Percentiles rank a stretch among this genome's conserved stretches.
Evolutionary conservation across 73 alveolate species (phyloP).

Genomic region (Paramecium tetraurelia): DNA sequence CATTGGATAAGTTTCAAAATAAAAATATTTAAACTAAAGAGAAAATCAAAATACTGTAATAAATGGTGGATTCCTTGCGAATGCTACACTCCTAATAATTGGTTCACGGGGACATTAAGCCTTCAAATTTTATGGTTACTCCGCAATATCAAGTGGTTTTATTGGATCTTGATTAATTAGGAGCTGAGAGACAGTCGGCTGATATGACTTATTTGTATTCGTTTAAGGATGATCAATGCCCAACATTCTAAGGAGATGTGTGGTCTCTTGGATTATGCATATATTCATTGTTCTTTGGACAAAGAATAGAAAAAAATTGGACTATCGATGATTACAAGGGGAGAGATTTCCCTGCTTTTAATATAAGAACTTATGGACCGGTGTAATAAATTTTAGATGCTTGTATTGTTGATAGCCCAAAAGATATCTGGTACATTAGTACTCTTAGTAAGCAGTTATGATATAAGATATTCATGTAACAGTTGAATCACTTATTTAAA

Average conservation of each 20-base stretch:
- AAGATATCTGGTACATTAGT: conserved; percentile 17
- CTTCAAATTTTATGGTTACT: conserved; percentile 34
- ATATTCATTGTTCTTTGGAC: neutral
- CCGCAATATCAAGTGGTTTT: neutral
- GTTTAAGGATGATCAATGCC: neutral
- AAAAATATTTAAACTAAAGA: neutral
- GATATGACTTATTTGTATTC: conserved; percentile 45
- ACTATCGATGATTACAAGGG: neutral
- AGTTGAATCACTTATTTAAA: neutral
- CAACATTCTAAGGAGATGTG: conserved; percentile 21
- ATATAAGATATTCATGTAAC: neutral
- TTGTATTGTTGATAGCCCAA: neutral
- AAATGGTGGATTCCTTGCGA: conserved; percentile 18
- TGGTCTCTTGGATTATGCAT: conserved; percentile 37
- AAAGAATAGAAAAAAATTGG: conserved; percentile 23
- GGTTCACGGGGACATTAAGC: conserved; percentile 41
- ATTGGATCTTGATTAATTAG: conserved; percentile 40
- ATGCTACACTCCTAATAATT: neutral
- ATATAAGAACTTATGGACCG: neutral
- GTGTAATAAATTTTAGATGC: neutral
- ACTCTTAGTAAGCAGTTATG: neutral
- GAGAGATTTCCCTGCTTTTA: conserved; percentile 11
- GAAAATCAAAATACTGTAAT: neutral
- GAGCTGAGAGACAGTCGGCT: neutral
- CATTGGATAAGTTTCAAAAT: neutral